Conservation (phyloP, 169 alveolate genomes). For the Hepatocystis sp. region DNA sequence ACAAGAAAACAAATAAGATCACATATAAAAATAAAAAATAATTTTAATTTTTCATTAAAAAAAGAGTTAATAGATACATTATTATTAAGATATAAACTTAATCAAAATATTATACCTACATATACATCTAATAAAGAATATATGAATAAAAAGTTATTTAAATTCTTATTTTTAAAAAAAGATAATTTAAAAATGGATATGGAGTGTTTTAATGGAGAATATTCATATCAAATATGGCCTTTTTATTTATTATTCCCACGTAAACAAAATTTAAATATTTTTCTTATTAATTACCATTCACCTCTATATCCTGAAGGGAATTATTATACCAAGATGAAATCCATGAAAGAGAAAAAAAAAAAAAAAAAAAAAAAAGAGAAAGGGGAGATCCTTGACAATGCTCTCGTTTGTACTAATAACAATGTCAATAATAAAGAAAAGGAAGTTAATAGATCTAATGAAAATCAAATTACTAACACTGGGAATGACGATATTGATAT, state of each 20-base stretch:
- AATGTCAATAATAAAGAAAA: neutral
- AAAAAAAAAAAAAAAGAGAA: neutral
- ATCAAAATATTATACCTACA: conserved; percentile 42
- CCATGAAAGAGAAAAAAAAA: conserved; percentile 1
- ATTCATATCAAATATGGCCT: conserved; percentile 58
- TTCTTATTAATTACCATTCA: conserved; percentile 42
- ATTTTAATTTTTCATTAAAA: conserved; percentile 14
- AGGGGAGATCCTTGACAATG: neutral
- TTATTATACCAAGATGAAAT: conserved; percentile 13
- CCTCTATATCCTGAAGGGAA: conserved; percentile 49
- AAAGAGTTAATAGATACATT: conserved; percentile 13
- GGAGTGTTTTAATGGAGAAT: conserved; percentile 28
- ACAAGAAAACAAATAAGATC: conserved; percentile 25
- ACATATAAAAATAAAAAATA: conserved; percentile 40
- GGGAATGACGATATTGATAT: neutral
- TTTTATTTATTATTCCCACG: conserved; percentile 32
- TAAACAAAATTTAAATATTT: conserved; percentile 29
- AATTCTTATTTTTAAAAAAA: conserved; percentile 34
- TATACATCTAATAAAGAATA: conserved; percentile 11
- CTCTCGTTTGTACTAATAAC: too few species aligned
- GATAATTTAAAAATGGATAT: conserved; percentile 47
- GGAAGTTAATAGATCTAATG: neutral
- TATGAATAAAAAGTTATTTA: conserved; percentile 34
- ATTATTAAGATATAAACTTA: conserved; percentile 51
- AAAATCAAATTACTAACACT: too few species aligned